These are phyloP conservation scores for Elsinoe australis DNA, from an alignment of 2,329 filamentous ascomycete species.

Conservation along the genomic window DNA sequence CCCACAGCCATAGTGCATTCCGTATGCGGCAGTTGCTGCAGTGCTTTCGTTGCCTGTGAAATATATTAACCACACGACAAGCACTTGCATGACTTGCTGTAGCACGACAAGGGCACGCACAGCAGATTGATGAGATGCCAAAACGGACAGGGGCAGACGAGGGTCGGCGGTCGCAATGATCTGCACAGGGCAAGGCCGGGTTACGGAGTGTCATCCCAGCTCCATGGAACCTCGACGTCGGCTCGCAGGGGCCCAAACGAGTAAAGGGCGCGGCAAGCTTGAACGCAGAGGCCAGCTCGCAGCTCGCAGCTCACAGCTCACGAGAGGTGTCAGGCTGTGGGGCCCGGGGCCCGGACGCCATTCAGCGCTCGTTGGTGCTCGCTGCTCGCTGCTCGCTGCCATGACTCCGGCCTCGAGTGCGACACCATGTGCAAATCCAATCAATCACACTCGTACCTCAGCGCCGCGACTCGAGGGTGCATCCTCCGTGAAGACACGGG, in stretches of 20 bases:
- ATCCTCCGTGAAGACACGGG: too few relatives aligned
- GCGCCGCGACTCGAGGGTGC: neutral
- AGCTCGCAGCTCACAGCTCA: too few relatives aligned
- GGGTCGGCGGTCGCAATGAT: too few relatives aligned
- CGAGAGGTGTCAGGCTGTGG: too few relatives aligned
- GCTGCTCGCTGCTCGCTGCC: too few relatives aligned
- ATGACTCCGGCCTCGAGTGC: neutral
- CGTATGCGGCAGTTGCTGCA: conserved; percentile 1
- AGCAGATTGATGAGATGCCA: too few relatives aligned
- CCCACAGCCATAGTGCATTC: conserved; percentile 1
- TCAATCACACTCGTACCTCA: neutral
- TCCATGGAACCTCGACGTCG: conserved; percentile 7
- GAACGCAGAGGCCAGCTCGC: too few relatives aligned
- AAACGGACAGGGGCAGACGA: too few relatives aligned
- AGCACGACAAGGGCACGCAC: too few relatives aligned
- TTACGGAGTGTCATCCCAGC: conserved; percentile 10
- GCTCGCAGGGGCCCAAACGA: conserved; percentile 1
- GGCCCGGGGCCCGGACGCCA: too few relatives aligned
- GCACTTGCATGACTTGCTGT: neutral
- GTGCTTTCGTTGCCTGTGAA: neutral
- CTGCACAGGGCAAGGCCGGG: conserved; percentile 9
- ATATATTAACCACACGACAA: neutral
- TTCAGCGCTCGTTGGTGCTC: too few relatives aligned
- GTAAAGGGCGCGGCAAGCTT: conserved; percentile 11
- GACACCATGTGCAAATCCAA: neutral